Percentiles rank a stretch among this genome's conserved stretches.
phyloP scores from a whole-genome alignment of 768 basidiomycete genomes.

The Amanita jacksonii region DNA sequence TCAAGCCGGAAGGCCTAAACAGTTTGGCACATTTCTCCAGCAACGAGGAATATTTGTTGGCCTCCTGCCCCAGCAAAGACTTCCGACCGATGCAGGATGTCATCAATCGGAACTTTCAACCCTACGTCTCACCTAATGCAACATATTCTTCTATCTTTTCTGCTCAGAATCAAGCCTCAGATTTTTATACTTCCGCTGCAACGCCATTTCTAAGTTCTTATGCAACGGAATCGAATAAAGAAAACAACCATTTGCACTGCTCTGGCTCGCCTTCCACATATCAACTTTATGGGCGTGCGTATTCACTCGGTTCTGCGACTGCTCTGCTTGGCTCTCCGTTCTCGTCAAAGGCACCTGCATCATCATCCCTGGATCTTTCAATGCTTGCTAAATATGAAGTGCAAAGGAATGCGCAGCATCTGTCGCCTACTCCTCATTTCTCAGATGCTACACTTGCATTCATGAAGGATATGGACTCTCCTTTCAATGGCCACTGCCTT shows the following conservation, averaged over 20 bases:
- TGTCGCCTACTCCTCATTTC: slow-evolving; percentile 4
- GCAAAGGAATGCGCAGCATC: not conserved
- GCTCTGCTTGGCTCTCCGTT: slow-evolving; percentile 11
- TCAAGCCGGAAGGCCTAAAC: not conserved
- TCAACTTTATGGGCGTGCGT: slow-evolving; percentile 1
- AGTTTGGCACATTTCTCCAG: not conserved
- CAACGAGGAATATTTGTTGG: not conserved
- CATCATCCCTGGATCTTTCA: not conserved
- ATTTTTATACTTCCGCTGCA: slow-evolving; percentile 4
- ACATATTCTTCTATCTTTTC: not conserved
- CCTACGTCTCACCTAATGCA: not conserved
- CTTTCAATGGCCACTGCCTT: not conserved
- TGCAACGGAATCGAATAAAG: slow-evolving; percentile 2
- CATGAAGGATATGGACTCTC: slow-evolving; percentile 6
- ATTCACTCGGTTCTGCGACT: slow-evolving; percentile 5
- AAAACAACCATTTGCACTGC: slow-evolving; percentile 3
- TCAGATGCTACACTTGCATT: slow-evolving; percentile 4
- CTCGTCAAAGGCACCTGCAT: slow-evolving; percentile 4
- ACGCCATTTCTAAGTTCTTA: slow-evolving; percentile 4
- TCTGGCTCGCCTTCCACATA: not conserved
- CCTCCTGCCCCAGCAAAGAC: not conserved
- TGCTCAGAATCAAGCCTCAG: slow-evolving; percentile 6
- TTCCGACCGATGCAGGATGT: slow-evolving; percentile 3
- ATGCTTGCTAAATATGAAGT: slow-evolving; percentile 5
- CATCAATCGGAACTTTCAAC: slow-evolving; percentile 1